Base-by-base conservation (phyloP, 805 yeast species). In the Myxozyma mucilagina region DNA sequence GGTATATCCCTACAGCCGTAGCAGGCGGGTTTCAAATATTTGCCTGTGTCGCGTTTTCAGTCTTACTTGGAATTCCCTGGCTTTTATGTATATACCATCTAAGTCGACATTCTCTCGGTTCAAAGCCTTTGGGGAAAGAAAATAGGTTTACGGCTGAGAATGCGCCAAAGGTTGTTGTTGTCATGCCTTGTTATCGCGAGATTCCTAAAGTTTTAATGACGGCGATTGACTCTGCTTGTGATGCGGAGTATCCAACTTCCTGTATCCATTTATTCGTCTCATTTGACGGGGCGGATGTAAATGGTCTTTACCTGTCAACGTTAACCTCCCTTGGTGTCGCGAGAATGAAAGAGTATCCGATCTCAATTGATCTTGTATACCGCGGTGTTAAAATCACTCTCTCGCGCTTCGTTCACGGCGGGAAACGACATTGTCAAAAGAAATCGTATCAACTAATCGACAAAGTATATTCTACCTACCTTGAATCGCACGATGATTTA, bases 391-490 rank as follows among this genome's bases (percentile, higher is more conserved):
- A 58, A 13, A 56, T 62, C 48, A 62, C 66, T 13, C 53, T 62
- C n/a, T 62, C 66, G 16, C 52, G 66, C 13, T 62, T 62, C 44
- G 43, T 36, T 11, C 66, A 62, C 35, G 66, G 66, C 16, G 66
- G 66, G 35, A 62, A 62, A 42, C 54, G 66, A 3, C 66, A 59
- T 45, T 62, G 66, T 38, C 66, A 62, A 43, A 62, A 62, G 44
- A 60, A 59, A 24, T 43, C 64, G 4, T 62, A 38, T 55, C 43
- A 59, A 24, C 48, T 62, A 8, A 53, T 62, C 38, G 66, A 62
- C 41, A 50, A 53, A 36, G 49, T 62, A 45, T 62, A 62, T 47
- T 8, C 47, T 10, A 11, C 45, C 9, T 59, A 62, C 43, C 48
- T 50, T 4, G 47, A 16, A 34, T 5, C 24, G 16, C 56, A 47